Evolutionary conservation across 805 yeast species (phyloP), one percentile per base, ranked within the genome.

Genomic region (Cyberlindnera euphorbiae): DNA sequence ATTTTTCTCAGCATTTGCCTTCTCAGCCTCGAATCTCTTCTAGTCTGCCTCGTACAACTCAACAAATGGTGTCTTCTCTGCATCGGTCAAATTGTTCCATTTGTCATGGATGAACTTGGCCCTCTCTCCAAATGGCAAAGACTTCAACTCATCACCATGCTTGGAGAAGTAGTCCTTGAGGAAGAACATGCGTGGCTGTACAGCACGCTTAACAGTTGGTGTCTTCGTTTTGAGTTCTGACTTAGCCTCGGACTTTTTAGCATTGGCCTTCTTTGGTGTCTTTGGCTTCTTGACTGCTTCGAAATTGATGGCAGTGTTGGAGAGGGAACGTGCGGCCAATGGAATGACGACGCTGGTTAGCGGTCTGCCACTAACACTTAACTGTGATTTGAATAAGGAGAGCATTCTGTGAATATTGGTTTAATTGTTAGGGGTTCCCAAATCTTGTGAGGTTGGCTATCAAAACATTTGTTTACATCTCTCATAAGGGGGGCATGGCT

Each of bases 51-150:
- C 43, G 26, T 42, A 39, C 21, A 32, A n/a, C 1, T 30, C 26
- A 6, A 17, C 29, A 21, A 27, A 49, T 16, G 42, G 45, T 8
- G 40, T 31, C 32, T 36, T 32, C 26, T 45, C 50, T 16, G 34
- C 24, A 6, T 24, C 36, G 3, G 47, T 12, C 22, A 50, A 26
- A 5, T 16, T 10, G 5, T 36, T 33, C 55, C 55, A 52, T 12
- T 34, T 32, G 2, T 12, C 21, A 13, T 32, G 17, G 13, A 49
- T 14, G 16, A 32, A 3, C 12, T 26, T 30, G n/a, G 44, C 16
- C 32, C 45, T 47, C 24, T 41, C 52, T 17, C 26, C 37, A 18
- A 47, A 43, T 12, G 40, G 25, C 4, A 37, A 4, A 4, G 28
- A 26, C 33, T 34, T 37, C 38, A 50, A 33, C 25, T 38, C 46